Conservation (phyloP, 192 early-diverging fungal genomes). For the Podila verticillata region DNA sequence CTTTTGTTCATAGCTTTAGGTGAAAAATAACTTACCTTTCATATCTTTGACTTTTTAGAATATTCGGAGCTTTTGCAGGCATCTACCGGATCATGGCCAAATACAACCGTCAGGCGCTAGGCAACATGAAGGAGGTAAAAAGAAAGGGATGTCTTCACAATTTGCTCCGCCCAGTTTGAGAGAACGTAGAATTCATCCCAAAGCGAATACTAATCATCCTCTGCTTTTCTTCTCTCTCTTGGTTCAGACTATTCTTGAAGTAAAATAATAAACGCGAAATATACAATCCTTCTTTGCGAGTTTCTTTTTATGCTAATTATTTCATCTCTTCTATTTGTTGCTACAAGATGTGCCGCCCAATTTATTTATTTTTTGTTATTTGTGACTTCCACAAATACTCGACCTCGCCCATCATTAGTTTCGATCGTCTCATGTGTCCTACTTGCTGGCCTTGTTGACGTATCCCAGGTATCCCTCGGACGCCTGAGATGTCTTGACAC, state of each 20-base stretch:
- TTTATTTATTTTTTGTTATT: too few species aligned
- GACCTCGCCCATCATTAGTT: too few species aligned
- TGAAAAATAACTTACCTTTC: not conserved
- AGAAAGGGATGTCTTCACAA: too few species aligned
- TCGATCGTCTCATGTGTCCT: not conserved
- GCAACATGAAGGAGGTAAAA: conserved; percentile 33
- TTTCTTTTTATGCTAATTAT: too few species aligned
- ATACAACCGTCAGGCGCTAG: conserved; percentile 3
- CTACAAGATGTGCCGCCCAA: too few species aligned
- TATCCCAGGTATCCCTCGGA: conserved; percentile 46
- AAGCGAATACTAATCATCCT: not conserved
- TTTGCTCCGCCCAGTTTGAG: not conserved
- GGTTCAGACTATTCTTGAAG: conserved; percentile 33
- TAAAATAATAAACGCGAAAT: conserved; percentile 18
- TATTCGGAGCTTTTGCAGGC: conserved; percentile 20
- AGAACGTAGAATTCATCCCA: not conserved
- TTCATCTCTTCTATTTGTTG: too few species aligned
- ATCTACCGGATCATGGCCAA: conserved; percentile 8
- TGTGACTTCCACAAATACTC: too few species aligned
- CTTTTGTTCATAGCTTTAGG: not conserved
- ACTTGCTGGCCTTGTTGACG: conserved; percentile 24
- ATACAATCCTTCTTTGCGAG: not conserved
- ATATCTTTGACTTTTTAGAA: conserved; percentile 1
- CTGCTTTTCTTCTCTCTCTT: not conserved
- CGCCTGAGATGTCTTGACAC: conserved; percentile 51